A percentile compares a stretch with the other conserved stretches of the same genome.
phyloP scores from a whole-genome alignment of 1,139 yeast genomes.

The Saccharomyces hybrid region DNA sequence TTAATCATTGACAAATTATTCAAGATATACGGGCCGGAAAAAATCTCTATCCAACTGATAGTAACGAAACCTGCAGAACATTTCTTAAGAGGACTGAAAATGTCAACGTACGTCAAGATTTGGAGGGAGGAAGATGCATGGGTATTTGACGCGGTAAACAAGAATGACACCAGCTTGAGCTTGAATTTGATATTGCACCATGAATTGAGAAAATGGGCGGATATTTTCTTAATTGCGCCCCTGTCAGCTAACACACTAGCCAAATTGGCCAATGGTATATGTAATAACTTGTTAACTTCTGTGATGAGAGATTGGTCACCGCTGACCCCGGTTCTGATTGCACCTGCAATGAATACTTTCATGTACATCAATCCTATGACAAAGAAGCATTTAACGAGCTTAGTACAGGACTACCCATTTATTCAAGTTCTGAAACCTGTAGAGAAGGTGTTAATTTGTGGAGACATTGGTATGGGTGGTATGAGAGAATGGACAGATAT shows the following conservation, averaged over 20 bases:
- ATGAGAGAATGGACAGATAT: conserved; percentile 95
- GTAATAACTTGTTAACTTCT: conserved; percentile 81
- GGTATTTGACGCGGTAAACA: conserved; percentile 45
- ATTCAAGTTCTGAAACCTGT: conserved; percentile 83
- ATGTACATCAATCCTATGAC: conserved; percentile 86
- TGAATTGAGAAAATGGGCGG: conserved; percentile 93
- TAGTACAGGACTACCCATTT: conserved; percentile 87
- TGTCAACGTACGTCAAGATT: conserved; percentile 74
- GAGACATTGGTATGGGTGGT: conserved; percentile 93
- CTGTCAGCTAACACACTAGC: conserved; percentile 85
- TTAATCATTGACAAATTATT: conserved; percentile 74
- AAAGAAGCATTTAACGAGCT: conserved; percentile 64
- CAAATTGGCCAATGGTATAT: conserved; percentile 82
- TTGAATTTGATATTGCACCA: conserved; percentile 63
- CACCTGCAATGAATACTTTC: conserved; percentile 92
- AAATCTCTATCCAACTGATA: conserved; percentile 75
- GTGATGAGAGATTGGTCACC: conserved; percentile 92
- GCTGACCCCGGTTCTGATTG: conserved; percentile 75
- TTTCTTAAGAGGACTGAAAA: conserved; percentile 68
- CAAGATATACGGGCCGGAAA: conserved; percentile 62
- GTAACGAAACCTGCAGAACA: conserved; percentile 80
- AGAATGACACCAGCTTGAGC: conserved; percentile 36
- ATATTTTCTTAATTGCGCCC: conserved; percentile 80
- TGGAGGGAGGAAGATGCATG: conserved; percentile 96
- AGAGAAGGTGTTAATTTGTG: conserved; percentile 72